Evolutionary conservation across 163 green algal genomes (phyloP), one percentile per base, ranked within the genome.

Genomic region (Volvox carteri): DNA sequence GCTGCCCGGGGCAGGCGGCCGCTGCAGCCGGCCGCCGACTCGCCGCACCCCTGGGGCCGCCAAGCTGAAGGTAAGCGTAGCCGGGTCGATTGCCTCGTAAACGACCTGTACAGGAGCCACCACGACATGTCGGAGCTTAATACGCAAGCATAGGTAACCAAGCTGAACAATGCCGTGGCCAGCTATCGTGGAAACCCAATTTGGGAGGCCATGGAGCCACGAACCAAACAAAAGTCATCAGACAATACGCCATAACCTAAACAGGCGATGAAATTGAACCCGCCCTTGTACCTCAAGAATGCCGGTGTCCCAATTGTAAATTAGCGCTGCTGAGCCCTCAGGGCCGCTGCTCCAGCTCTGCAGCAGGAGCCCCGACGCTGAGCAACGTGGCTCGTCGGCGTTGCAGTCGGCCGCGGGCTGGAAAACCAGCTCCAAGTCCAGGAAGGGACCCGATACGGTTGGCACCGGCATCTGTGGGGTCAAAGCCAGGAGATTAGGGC

Each of bases 291-390:
- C 65, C 87, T 95, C 91, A 35, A 95, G 67, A 67, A 93, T 30
- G 21, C 73, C 42, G n/a, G 68, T 90, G 41, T 96, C 94, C 96
- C 96, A 98, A 89, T 97, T 92, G 89, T 95, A 97, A 23, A 98
- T 87, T 42, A 98, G 87, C 0, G 95, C 96, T 2, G 96, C 96
- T 70, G 89, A 91, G 14, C 95, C 95, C 37, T 98, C 95, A 4
- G 90, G 92, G 12, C 93, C 94, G 1, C 92, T 92, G 37, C 95
- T 85, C 93, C 96, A 97, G 23, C 90, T 95, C 19, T 93, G 91
- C 37, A 98, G 84, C 42, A 98, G 86, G 50, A 98, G 14, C 89
- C 96, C 65, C 1, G 68, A 84, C 4, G 84, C 84, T 3, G 62
- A 74, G 65, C 81, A 87, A 5, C 14, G 23, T 19, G 41, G 44